These are phyloP conservation scores for Xylariaceae sp. DNA, from an alignment of 2,329 filamentous ascomycete genomes.

Conservation along the genomic window DNA sequence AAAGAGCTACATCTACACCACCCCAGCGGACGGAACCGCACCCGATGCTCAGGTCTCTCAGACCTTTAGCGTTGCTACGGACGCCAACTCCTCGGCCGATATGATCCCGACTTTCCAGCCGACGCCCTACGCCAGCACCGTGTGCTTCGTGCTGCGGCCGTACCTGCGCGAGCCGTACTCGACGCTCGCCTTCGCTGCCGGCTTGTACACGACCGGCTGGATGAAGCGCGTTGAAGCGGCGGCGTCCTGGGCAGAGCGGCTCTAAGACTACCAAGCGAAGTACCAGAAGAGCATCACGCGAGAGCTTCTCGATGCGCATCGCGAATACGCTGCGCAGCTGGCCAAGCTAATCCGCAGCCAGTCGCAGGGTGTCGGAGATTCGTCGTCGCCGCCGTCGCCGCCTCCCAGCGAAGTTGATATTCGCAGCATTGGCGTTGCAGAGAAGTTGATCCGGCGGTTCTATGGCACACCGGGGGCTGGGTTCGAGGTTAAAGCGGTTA, in stretches of 20 bases:
- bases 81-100: constrained; percentile 25
- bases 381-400: no score
- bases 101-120: constrained; percentile 32
- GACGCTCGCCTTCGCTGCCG: constrained; percentile 36
- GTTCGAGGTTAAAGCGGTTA: constrained; percentile 36
- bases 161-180: constrained; percentile 38
- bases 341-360: constrained; percentile 30
- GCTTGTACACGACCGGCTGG: no score
- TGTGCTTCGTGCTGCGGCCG: constrained; percentile 35
- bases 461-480: constrained; percentile 32
- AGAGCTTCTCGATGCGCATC: no score
- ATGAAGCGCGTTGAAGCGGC: no score
- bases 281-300: no score
- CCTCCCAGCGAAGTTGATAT: constrained; percentile 41
- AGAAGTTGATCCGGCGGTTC: constrained; percentile 34
- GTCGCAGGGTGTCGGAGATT: constrained; percentile 22
- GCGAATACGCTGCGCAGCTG: constrained; percentile 37
- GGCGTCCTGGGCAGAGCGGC: no score
- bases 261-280: no score
- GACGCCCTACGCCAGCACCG: constrained; percentile 29
- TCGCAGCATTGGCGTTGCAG: constrained; percentile 36
- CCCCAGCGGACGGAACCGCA: constrained; percentile 24
- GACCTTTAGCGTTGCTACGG: constrained; percentile 29
- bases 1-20: constrained; percentile 24
- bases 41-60: constrained; percentile 30